These are phyloP conservation scores for Ascochyta pisi DNA, from an alignment of 2,329 filamentous ascomycete species.

Conservation along the genomic window DNA sequence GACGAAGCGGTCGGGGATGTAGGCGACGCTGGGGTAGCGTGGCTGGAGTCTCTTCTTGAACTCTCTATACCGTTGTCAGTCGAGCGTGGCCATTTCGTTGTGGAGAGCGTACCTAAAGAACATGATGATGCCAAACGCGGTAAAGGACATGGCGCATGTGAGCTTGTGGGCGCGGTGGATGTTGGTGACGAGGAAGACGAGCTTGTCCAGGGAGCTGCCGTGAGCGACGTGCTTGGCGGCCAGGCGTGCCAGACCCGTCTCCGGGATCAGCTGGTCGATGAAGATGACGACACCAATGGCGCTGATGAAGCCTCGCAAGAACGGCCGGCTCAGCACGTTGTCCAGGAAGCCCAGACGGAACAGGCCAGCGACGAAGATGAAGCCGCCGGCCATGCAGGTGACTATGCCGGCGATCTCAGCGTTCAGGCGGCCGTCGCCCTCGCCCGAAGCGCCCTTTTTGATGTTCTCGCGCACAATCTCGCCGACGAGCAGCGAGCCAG, in stretches of 20 bases:
- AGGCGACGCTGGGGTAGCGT: constrained; percentile 79
- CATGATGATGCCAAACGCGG: constrained; percentile 89
- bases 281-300: constrained; percentile 96
- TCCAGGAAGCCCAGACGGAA: constrained; percentile 90
- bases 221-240: constrained; percentile 77
- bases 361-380: constrained; percentile 86
- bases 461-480: constrained; percentile 82
- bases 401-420: constrained; percentile 87
- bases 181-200: constrained; percentile 78
- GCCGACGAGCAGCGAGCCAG: constrained; percentile 88
- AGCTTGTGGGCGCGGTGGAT: constrained; percentile 71
- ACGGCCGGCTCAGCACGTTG: constrained; percentile 90
- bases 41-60: constrained; percentile 82
- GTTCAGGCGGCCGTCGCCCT: constrained; percentile 73
- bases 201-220: constrained; percentile 85
- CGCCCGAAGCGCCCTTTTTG: constrained; percentile 68
- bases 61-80: constrained; percentile 60
- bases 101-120: constrained; percentile 59
- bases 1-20: constrained; percentile 88
- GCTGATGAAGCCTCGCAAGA: constrained; percentile 93
- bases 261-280: constrained; percentile 91
- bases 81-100: not conserved
- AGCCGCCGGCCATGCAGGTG: constrained; percentile 84
- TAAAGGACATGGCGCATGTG: constrained; percentile 77
- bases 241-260: constrained; percentile 75